Evolutionary conservation across 768 basidiomycete genomes (phyloP), one percentile per base, ranked within the genome.

Genomic region (Pisolithus orientalis): DNA sequence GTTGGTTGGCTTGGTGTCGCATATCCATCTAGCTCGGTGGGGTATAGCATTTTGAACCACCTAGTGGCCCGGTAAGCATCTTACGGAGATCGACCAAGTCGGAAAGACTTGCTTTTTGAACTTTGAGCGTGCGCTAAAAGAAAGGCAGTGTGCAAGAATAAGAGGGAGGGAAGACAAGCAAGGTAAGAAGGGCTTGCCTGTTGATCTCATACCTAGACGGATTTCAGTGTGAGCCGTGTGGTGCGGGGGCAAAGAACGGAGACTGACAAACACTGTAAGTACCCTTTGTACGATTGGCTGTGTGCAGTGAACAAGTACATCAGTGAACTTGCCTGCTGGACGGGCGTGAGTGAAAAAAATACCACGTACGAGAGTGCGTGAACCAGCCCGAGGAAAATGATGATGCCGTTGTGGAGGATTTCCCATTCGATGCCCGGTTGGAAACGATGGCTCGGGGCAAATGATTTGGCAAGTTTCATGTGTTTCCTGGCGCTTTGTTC

Each of bases 201-300:
- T 85, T 87, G 44, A 86, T 64, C 4, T 74, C 61, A 52, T 75
- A 75, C 48, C 75, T 75, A 51, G 16, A 8, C 13, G 54, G 7
- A 6, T 63, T 59, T 63, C 14, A 60, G 57, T 14, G 51, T 50
- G 25, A n/a, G 37, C 3, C 34, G 25, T 25, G 27, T 28, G 34
- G n/a, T 9, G 14, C 3, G 43, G 34, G 11, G 21, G 28, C 11
- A 43, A 38, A 37, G 39, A 9, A 32, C 14, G 11, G 16, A 57
- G 8, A 75, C 76, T 65, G 65, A 87, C 80, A 89, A 73, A 71
- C 86, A 89, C 58, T 88, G 86, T 7, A 89, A 58, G 62, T 90
- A 90, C 31, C 87, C 88, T 73, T 79, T 82, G 64, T 87, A 88
- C 1, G 82, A 82, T 67, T 90, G 87, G 52, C 85, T 87, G 47